Conservation (phyloP, 257 asterid genomes). For the Solanum sparsipilum region DNA sequence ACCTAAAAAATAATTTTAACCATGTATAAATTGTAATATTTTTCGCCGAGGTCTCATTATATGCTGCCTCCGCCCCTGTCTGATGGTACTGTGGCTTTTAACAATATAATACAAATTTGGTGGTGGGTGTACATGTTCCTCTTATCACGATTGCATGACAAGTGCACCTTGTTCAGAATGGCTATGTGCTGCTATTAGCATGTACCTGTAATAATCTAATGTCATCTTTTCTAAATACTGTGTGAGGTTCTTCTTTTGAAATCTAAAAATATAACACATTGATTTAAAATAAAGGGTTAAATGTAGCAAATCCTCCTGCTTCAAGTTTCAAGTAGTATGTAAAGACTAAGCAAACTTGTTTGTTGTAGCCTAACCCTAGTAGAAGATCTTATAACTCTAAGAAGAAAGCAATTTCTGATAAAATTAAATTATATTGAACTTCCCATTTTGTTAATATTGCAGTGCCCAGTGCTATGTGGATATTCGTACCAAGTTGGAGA, state of each 20-base stretch:
- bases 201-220: neutral
- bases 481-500: conserved; percentile 67
- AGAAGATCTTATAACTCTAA: neutral
- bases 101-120: neutral
- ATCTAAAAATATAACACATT: neutral
- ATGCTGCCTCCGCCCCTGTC: too few species aligned
- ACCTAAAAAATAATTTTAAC: too few species aligned
- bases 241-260: neutral
- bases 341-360: neutral
- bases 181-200: neutral
- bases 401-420: neutral
- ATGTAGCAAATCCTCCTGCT: neutral
- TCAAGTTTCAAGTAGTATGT: neutral
- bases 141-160: neutral
- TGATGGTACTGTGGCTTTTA: neutral
- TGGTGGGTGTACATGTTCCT: neutral
- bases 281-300: neutral
- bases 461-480: conserved; percentile 78
- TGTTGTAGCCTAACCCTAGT: neutral
- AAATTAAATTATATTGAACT: neutral
- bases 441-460: conserved; percentile 17
- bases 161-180: neutral
- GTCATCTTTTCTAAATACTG: neutral
- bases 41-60: too few species aligned
- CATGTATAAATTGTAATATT: too few species aligned